Evolutionary conservation across 768 basidiomycete species (phyloP), one percentile per base, ranked within the genome.

Genomic region (Russula foetens): DNA sequence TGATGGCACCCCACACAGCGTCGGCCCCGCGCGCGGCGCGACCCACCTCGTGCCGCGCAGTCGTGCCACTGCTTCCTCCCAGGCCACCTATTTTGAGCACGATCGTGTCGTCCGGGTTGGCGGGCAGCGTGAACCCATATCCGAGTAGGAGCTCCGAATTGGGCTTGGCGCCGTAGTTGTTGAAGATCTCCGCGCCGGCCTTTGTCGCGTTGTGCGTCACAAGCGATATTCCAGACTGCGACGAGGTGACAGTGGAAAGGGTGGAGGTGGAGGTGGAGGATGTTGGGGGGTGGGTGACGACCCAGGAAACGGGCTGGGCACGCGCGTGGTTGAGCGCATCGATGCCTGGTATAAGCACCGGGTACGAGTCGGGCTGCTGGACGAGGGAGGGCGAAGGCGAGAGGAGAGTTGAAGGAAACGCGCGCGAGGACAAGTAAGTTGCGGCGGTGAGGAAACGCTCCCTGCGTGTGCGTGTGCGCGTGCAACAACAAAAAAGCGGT

Each of bases 131-230:
- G 73, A 98, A 98, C 1, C 96, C 95, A 68, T 97, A 98, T 6
- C 90, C 92, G 4, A 98, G 79, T 48, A 98, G 83, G 46, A 98
- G 80, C 71, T 95, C 91, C 28, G 90, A 80, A 71, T 96, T 95
- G 0, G 92, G 84, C 70, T 97, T 97, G 0, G 85, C 81, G 0
- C 94, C 95, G 71, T 97, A 97, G 70, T 96, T 96, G 74, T 94
- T 96, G 75, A 86, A 84, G 21, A 95, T 74, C 70, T 93, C 88
- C 26, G 76, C 68, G 17, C 77, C 80, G 1, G 72, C 62, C 1
- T 63, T 62, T 4, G 76, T 73, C 0, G 75, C 51, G 1, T 67
- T 71, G 66, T 86, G 86, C 7, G 80, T 72, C 2, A 89, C 75
- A 53, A 96, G 78, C 1, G 87, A 83, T 57, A 95, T 80, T 17